Conservation (phyloP, 2,329 filamentous ascomycete species). For the Talaromyces sp. region DNA sequence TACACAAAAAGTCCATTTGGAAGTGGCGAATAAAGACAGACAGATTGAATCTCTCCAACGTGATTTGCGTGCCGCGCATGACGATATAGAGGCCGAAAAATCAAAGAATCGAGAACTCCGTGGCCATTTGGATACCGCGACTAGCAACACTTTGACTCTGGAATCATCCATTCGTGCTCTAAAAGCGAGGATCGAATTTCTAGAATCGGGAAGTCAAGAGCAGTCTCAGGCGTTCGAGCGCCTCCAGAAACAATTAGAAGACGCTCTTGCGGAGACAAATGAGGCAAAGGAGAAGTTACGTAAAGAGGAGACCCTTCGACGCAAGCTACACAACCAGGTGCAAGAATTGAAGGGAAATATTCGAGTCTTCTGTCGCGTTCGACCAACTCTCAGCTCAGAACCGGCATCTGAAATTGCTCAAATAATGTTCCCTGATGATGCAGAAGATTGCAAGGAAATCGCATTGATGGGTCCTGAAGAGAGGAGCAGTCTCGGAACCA, state of each 20-base stretch:
- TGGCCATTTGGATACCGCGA: slow-evolving; percentile 55
- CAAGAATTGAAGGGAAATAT: slow-evolving; percentile 98
- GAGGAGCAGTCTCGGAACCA: slow-evolving; percentile 69
- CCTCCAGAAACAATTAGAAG: slow-evolving; percentile 73
- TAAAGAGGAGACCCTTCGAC: slow-evolving; percentile 81
- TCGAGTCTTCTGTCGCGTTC: slow-evolving; percentile 92
- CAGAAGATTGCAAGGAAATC: slow-evolving; percentile 83
- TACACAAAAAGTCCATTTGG: slow-evolving; percentile 39
- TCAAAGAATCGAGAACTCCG: slow-evolving; percentile 55
- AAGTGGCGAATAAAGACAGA: slow-evolving; percentile 50
- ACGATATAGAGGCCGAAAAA: slow-evolving; percentile 58
- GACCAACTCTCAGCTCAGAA: slow-evolving; percentile 63
- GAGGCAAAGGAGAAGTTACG: slow-evolving; percentile 75
- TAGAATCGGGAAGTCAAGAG: slow-evolving; percentile 83
- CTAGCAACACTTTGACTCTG: slow-evolving; percentile 59
- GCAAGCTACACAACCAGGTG: slow-evolving; percentile 94
- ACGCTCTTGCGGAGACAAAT: slow-evolving; percentile 65
- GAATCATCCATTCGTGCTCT: slow-evolving; percentile 72
- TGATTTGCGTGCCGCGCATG: slow-evolving; percentile 38
- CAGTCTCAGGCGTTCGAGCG: slow-evolving; percentile 80
- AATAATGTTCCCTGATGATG: slow-evolving; percentile 71
- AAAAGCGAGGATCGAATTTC: slow-evolving; percentile 76
- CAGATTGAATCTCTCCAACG: slow-evolving; percentile 45
- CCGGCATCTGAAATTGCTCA: slow-evolving; percentile 59
- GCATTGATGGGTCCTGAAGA: slow-evolving; percentile 78